A percentile compares a stretch with the other conserved stretches of the same genome.
Conservation (phyloP, 805 yeast genomes). For the Ogataea ramenticola region DNA sequence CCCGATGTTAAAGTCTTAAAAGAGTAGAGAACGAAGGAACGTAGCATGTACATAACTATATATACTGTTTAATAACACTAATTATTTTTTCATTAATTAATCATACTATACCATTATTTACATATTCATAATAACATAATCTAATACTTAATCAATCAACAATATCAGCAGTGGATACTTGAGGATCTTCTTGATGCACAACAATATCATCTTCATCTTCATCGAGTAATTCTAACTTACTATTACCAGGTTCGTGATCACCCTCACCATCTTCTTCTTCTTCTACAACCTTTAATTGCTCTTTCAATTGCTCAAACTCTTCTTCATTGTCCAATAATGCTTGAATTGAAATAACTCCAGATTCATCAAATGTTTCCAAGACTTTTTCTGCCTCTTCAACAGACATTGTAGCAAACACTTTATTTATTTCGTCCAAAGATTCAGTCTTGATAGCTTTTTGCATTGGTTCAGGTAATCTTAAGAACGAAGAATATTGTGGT, state of each 20-base stretch:
- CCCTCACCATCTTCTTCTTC: slow-evolving; percentile 6
- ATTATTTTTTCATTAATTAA: too few relatives aligned
- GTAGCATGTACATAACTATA: too few relatives aligned
- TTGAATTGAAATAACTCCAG: slow-evolving; percentile 78
- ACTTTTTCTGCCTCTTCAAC: slow-evolving; percentile 75
- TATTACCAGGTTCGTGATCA: slow-evolving; percentile 1
- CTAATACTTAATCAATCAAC: slow-evolving; percentile 26
- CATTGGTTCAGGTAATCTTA: slow-evolving; percentile 52
- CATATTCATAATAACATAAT: neutral
- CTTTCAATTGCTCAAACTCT: slow-evolving; percentile 50
- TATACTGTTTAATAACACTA: too few relatives aligned
- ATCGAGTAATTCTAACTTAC: slow-evolving; percentile 11
- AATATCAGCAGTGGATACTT: slow-evolving; percentile 27
- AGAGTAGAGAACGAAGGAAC: neutral
- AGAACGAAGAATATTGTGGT: slow-evolving; percentile 47
- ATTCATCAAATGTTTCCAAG: slow-evolving; percentile 66
- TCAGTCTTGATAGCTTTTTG: slow-evolving; percentile 69
- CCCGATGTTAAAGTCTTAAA: slow-evolving; percentile 45
- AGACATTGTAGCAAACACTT: slow-evolving; percentile 66
- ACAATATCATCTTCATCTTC: slow-evolving; percentile 8
- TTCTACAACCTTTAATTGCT: slow-evolving; percentile 27
- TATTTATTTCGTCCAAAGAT: slow-evolving; percentile 71
- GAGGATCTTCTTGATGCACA: slow-evolving; percentile 6
- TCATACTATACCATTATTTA: neutral
- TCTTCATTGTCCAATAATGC: slow-evolving; percentile 68